Evolutionary conservation across 2,329 filamentous ascomycete species (phyloP), one percentile per base, ranked within the genome.

Genomic region (Exophiala lecanii-corni): DNA sequence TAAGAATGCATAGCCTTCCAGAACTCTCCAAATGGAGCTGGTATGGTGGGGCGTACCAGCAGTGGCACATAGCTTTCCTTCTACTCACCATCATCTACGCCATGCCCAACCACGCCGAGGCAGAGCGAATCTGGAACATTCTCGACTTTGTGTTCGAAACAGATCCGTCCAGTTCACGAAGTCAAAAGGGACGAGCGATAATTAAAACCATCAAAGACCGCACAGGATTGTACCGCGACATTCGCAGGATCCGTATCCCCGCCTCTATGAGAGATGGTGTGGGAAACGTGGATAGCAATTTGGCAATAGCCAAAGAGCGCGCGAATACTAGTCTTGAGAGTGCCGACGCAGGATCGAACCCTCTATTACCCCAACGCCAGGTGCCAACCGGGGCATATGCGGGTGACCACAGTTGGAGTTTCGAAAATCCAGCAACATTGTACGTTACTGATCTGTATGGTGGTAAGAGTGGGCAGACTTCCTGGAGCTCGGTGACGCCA

Each of bases 131-230:
- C 45, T 87, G 84, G 83, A 66, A 69, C 23, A 83, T 80, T 55
- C 67, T 87, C 18, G 82, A 89, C 57, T 88, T 80, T 57, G 79
- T 85, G 17, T 89, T 86, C 58, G 75, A 79, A 38, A 66, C 81
- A 19, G 73, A 82, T 21, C 58, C 70, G 4, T 61, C 69, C 23
- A 60, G 76, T 31, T 61, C 72, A 9, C 71, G 72, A 2, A 68
- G 72, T 13, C 68, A 76, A 32, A 87, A 87, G 59, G 74, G 72
- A 9, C 64, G 76, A 20, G 69, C 71, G 15, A 74, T 89, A 1
- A 64, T 88, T 21, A 68, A 68, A 7, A 81, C 86, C 47, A 69
- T 88, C 26, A 68, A 75, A 52, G 72, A 75, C 26, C 55, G 60
- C 17, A 57, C 59, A 39, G 50, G 43, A 30, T 54, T 50, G 9